Evolutionary conservation across 768 basidiomycete genomes (phyloP).

Genomic region (Gloeopeniophorella convolvens): DNA sequence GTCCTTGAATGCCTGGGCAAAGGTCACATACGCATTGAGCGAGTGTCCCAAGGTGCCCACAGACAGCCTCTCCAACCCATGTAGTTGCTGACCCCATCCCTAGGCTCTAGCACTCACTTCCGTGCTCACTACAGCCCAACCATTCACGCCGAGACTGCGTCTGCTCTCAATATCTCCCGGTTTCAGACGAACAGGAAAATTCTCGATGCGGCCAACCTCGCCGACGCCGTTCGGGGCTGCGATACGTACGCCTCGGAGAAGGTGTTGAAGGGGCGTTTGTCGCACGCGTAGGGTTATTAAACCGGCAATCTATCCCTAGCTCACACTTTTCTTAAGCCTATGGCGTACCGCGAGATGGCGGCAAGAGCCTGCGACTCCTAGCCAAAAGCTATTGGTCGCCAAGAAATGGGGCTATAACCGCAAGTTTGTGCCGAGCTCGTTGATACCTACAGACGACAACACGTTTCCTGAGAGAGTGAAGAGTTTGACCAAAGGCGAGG

Average conservation of each 20-base stretch:
- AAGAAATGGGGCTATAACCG: conserved; percentile 40
- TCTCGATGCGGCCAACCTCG: conserved; percentile 46
- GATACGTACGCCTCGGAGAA: conserved; percentile 60
- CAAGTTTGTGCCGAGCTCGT: conserved; percentile 23
- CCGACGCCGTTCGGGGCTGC: conserved; percentile 57
- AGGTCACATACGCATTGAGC: conserved; percentile 62
- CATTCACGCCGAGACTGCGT: conserved; percentile 20
- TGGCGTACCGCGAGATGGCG: conserved; percentile 65
- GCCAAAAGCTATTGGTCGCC: conserved; percentile 50
- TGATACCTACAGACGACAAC: conserved; percentile 21
- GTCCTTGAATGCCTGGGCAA: conserved; percentile 70
- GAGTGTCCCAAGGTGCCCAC: conserved; percentile 17
- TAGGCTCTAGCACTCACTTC: conserved; percentile 31
- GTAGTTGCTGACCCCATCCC: not conserved
- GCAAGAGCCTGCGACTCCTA: conserved; percentile 48
- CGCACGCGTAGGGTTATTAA: conserved; percentile 52
- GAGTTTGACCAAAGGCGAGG: conserved; percentile 67
- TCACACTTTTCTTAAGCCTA: conserved; percentile 35
- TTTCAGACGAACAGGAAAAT: conserved; percentile 30
- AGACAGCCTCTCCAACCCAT: not conserved
- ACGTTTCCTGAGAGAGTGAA: conserved; percentile 30
- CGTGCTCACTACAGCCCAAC: conserved; percentile 51
- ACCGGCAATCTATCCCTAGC: too few relatives aligned
- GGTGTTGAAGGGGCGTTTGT: conserved; percentile 44
- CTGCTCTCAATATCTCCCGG: conserved; percentile 12